Evolutionary conservation across 805 yeast genomes (phyloP).

Genomic region (Teunomyces aglyptinius): DNA sequence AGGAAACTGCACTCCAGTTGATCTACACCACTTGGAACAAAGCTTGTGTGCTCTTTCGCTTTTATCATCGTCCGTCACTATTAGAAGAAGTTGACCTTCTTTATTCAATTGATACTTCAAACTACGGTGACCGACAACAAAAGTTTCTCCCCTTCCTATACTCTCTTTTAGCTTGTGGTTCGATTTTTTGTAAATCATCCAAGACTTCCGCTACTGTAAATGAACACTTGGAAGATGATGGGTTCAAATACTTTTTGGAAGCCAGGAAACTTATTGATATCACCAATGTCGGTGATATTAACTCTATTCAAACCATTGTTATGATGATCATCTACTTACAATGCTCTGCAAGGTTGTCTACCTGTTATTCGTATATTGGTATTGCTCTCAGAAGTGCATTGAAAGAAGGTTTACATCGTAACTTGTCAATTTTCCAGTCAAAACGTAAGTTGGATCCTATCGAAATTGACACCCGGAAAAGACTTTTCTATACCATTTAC

Average conservation of each 20-base stretch:
- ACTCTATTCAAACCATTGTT: conserved; percentile 80
- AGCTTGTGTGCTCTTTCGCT: conserved; percentile 81
- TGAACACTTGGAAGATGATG: conserved; percentile 64
- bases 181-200: conserved; percentile 60
- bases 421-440: conserved; percentile 46
- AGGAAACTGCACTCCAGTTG: conserved; percentile 66
- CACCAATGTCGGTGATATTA: conserved; percentile 78
- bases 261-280: conserved; percentile 79
- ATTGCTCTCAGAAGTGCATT: conserved; percentile 80
- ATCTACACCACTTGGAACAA: conserved; percentile 79
- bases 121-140: conserved; percentile 69
- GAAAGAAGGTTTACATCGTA: conserved; percentile 80
- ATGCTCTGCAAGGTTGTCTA: conserved; percentile 81
- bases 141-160: conserved; percentile 77
- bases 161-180: conserved; percentile 87
- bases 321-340: conserved; percentile 84
- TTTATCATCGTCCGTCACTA: conserved; percentile 82
- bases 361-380: conserved; percentile 88
- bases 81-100: conserved; percentile 70
- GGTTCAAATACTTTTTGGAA: conserved; percentile 74
- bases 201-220: conserved; percentile 18
- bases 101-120: conserved; percentile 71
- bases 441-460: conserved; percentile 65
- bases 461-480: conserved; percentile 77
- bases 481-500: conserved; percentile 85